phyloP scores from a whole-genome alignment of 768 basidiomycete species.

The Amanita pallidorosea region DNA sequence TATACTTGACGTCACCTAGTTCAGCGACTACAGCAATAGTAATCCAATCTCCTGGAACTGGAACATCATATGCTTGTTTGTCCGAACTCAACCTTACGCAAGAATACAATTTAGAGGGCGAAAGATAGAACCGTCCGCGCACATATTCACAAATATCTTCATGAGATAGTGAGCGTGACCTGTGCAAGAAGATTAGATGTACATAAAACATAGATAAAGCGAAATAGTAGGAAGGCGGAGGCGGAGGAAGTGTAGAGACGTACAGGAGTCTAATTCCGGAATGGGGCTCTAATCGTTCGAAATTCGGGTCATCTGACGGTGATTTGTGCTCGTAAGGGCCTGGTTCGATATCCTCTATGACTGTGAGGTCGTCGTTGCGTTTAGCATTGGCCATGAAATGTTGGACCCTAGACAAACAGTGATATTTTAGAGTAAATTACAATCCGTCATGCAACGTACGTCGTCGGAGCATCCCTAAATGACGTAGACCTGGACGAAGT shows the following conservation, averaged over 20 bases:
- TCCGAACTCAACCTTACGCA: slow-evolving; percentile 66
- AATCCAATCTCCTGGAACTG: slow-evolving; percentile 88
- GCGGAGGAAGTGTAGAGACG: slow-evolving; percentile 18
- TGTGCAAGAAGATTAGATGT: slow-evolving; percentile 19
- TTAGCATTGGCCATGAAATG: slow-evolving; percentile 9
- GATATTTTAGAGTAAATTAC: slow-evolving; percentile 9
- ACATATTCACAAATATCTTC: slow-evolving; percentile 75
- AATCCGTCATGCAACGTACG: slow-evolving; percentile 18
- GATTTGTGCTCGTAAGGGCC: slow-evolving; percentile 73
- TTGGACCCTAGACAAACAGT: background rate
- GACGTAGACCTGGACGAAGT: slow-evolving; percentile 3
- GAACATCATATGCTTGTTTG: slow-evolving; percentile 82
- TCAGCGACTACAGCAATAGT: slow-evolving; percentile 95
- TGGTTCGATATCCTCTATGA: slow-evolving; percentile 67
- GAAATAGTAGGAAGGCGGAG: background rate
- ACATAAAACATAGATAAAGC: too few relatives aligned
- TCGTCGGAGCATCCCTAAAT: background rate
- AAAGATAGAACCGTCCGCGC: slow-evolving; percentile 74
- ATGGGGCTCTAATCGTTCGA: slow-evolving; percentile 80
- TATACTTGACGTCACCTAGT: slow-evolving; percentile 69
- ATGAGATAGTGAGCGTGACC: slow-evolving; percentile 64
- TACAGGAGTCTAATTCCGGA: slow-evolving; percentile 80
- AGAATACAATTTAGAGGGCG: slow-evolving; percentile 85
- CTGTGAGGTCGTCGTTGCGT: slow-evolving; percentile 52
- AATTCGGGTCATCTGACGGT: slow-evolving; percentile 63